Conservation (phyloP, 106 monocot species). For the Chionographis japonica region DNA sequence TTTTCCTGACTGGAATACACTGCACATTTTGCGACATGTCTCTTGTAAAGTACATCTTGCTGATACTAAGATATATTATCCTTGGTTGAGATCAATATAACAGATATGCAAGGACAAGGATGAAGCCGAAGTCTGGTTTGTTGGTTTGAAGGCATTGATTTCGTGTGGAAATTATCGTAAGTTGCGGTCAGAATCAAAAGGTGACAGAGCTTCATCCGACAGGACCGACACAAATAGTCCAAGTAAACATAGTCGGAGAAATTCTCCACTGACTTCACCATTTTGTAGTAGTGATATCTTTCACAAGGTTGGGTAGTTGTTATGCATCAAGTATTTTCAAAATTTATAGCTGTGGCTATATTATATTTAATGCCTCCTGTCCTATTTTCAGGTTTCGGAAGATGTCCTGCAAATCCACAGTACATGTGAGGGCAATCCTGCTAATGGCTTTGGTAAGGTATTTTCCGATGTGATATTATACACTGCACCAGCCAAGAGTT, state of each 20-base stretch:
- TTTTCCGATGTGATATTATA: slow-evolving; percentile 42
- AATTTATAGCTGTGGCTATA: not conserved
- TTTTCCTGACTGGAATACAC: too few species aligned
- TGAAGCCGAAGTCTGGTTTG: slow-evolving; percentile 68
- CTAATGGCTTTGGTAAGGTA: slow-evolving; percentile 20
- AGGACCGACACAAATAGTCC: slow-evolving; percentile 24
- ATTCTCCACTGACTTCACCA: slow-evolving; percentile 13
- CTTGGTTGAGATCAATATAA: not conserved
- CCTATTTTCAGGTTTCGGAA: slow-evolving; percentile 20
- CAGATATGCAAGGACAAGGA: slow-evolving; percentile 74
- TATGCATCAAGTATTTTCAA: not conserved
- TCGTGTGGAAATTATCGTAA: slow-evolving; percentile 23
- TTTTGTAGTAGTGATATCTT: slow-evolving; percentile 14
- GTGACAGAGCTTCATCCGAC: slow-evolving; percentile 30
- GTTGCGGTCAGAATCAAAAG: slow-evolving; percentile 30
- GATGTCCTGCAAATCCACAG: slow-evolving; percentile 9
- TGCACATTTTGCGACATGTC: too few species aligned
- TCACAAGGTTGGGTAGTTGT: slow-evolving; percentile 20
- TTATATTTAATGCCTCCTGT: slow-evolving; percentile 1
- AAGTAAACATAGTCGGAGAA: slow-evolving; percentile 20
- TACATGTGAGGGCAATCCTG: slow-evolving; percentile 21
- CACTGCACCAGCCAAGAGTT: slow-evolving; percentile 16
- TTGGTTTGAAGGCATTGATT: slow-evolving; percentile 54
- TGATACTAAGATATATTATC: not conserved
- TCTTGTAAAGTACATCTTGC: too few species aligned